Evolutionary conservation across 305 asterid genomes (phyloP).

Genomic region (Nicotiana rustica): DNA sequence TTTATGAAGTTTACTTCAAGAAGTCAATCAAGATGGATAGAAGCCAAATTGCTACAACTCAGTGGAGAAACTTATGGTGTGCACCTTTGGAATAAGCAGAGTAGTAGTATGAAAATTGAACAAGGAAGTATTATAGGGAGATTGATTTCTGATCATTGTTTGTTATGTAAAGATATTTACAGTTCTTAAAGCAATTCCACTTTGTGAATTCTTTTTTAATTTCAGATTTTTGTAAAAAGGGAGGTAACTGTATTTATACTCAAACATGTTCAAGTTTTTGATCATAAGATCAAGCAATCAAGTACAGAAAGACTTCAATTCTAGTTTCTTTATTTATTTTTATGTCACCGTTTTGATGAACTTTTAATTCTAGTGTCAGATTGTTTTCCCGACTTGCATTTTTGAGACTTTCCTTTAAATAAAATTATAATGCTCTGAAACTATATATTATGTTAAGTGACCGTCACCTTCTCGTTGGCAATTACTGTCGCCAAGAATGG

Average conservation of each 20-base stretch:
- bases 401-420: not conserved
- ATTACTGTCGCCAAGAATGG: too few species aligned
- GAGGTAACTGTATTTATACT: not conserved
- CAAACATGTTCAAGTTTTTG: not conserved
- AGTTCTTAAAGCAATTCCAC: conserved; percentile 22
- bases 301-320: not conserved
- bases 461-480: not conserved
- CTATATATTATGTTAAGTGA: not conserved
- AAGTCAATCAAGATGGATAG: conserved; percentile 51
- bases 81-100: conserved; percentile 78
- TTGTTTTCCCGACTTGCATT: not conserved
- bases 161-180: conserved; percentile 50
- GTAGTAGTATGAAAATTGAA: conserved; percentile 57
- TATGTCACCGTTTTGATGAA: not conserved
- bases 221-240: not conserved
- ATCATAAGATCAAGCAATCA: conserved; percentile 12
- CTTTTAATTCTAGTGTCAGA: not conserved
- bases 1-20: conserved; percentile 48
- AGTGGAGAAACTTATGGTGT: conserved; percentile 56
- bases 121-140: conserved; percentile 69
- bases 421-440: fast-evolving
- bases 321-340: not conserved
- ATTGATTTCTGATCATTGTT: conserved; percentile 65
- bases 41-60: conserved; percentile 52
- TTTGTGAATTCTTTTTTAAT: conserved; percentile 6